These are phyloP conservation scores for Debaryomycetaceae sp. DNA, from an alignment of 1,139 yeast genomes.

Conservation along the genomic window DNA sequence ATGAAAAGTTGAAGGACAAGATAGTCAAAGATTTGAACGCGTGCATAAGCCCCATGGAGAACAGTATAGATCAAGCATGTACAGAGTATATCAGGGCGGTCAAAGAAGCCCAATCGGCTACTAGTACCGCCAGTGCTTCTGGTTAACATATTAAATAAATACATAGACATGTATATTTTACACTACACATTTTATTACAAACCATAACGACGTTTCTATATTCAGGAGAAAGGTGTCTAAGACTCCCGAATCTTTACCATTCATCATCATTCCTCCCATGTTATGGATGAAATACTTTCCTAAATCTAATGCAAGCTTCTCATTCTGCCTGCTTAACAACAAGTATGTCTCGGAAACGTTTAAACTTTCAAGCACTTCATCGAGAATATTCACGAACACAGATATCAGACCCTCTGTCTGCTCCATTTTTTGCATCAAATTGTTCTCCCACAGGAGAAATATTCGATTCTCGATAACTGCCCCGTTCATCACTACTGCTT, in stretches of 20 bases:
- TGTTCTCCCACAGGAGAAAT: constrained; percentile 1
- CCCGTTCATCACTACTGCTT: neutral
- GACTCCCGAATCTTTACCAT: neutral
- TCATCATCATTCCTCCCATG: neutral
- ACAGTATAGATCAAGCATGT: constrained; percentile 29
- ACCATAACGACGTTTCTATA: neutral
- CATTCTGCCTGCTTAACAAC: neutral
- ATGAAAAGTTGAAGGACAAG: constrained; percentile 34
- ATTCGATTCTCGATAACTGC: constrained; percentile 1
- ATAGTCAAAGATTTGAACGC: constrained; percentile 29
- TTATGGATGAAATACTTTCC: neutral
- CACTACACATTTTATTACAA: neutral
- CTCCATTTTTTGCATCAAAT: neutral
- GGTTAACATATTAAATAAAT: no score
- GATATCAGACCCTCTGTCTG: neutral
- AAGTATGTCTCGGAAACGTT: neutral
- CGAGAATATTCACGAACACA: neutral
- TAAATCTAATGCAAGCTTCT: neutral
- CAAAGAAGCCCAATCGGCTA: constrained; percentile 10
- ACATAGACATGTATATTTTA: neutral
- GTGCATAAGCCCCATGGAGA: constrained; percentile 28
- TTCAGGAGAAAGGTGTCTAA: neutral
- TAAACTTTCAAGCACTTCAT: neutral
- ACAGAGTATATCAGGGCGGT: constrained; percentile 30
- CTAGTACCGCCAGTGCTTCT: constrained; percentile 2